Conservation (phyloP, 1,284 basidiomycete species). For the Trichosporon coremiiforme region DNA sequence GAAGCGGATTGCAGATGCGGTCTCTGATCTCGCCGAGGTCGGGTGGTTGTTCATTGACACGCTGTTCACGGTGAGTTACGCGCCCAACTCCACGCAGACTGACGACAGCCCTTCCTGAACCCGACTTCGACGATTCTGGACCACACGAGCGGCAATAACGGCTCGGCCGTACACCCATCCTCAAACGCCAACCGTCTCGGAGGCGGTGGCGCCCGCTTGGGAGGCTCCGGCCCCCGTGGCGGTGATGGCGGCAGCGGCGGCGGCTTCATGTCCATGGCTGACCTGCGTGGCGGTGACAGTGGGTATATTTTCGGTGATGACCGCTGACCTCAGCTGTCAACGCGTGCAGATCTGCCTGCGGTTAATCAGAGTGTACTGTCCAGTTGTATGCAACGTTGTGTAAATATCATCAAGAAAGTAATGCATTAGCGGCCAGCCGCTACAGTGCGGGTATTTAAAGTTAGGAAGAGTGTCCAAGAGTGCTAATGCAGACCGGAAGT, state of each 20-base stretch:
- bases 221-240: conserved; percentile 30
- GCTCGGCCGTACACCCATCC: background rate
- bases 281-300: conserved; percentile 45
- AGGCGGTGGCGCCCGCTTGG: conserved; percentile 30
- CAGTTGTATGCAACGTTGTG: background rate
- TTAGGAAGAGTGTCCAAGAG: conserved; percentile 7
- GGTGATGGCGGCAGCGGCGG: conserved; percentile 37
- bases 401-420: background rate
- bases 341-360: conserved; percentile 46
- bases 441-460: conserved; percentile 12
- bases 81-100: background rate
- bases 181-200: conserved; percentile 25
- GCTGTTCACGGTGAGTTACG: conserved; percentile 42
- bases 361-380: conserved; percentile 28
- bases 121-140: conserved; percentile 33
- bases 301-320: conserved; percentile 27
- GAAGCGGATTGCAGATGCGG: conserved; percentile 30
- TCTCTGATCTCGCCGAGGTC: conserved; percentile 30
- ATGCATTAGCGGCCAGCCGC: conserved; percentile 13
- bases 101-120: conserved; percentile 41
- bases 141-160: conserved; percentile 22
- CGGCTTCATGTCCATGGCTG: conserved; percentile 50
- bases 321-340: conserved; percentile 39
- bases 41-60: conserved; percentile 51
- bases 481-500: conserved; percentile 14